These are phyloP conservation scores for Manihot esculenta DNA, from an alignment of 441 rosid species.

Conservation along the genomic window DNA sequence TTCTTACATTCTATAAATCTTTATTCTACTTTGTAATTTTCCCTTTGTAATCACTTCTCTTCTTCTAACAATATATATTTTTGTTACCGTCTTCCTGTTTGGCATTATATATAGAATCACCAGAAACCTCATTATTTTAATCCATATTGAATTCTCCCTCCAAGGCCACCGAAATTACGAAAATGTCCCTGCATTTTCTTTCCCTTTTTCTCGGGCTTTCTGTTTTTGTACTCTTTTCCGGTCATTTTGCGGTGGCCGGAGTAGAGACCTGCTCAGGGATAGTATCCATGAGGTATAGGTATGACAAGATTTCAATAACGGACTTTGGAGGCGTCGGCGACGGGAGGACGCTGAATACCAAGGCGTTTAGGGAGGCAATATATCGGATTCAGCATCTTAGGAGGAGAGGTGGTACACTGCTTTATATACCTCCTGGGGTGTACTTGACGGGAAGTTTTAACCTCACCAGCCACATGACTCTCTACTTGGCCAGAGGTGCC, in stretches of 20 bases:
- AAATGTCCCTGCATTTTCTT: constrained; percentile 42
- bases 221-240: constrained; percentile 13
- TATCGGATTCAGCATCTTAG: constrained; percentile 69
- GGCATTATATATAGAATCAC: neutral
- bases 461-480: constrained; percentile 95
- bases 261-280: constrained; percentile 79
- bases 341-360: constrained; percentile 73
- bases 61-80: neutral
- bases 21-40: constrained; percentile 7
- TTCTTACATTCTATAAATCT: too few species aligned
- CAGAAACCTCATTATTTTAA: constrained; percentile 12
- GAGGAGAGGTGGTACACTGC: constrained; percentile 83
- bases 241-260: constrained; percentile 27
- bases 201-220: constrained; percentile 26
- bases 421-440: constrained; percentile 85
- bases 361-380: constrained; percentile 75
- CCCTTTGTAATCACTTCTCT: constrained; percentile 1
- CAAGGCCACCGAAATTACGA: neutral
- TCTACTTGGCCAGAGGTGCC: constrained; percentile 83
- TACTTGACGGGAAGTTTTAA: constrained; percentile 76
- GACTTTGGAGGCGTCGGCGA: constrained; percentile 96
- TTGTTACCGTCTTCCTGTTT: neutral
- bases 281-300: constrained; percentile 62
- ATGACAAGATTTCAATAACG: constrained; percentile 67
- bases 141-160: constrained; percentile 14